Evolutionary conservation across 352 stramenopile genomes (phyloP), one percentile per base, ranked within the genome.

Genomic region (Globisporangium canariense): DNA sequence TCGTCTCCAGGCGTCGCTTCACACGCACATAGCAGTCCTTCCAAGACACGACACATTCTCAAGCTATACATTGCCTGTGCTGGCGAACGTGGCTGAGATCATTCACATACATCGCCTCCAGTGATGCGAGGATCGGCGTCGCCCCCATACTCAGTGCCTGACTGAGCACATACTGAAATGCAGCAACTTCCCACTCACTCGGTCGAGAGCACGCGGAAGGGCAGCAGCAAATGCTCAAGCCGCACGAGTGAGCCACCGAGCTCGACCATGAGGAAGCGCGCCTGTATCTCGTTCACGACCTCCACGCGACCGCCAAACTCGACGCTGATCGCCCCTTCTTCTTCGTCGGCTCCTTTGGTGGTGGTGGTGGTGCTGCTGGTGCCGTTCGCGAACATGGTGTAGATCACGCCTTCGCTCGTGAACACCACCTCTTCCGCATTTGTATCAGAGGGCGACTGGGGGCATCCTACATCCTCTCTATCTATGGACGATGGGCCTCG

Each of bases 241-340:
- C 60, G 60, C 18, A 66, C 30, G 2, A 60, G 46, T n/a, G 61
- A 47, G 22, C 61, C 22, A 0, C 61, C 52, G 14, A 66, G 18
- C 41, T 61, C 61, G 11, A 66, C 61, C 52, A 61, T 55, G 51
- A 66, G 53, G 53, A 50, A 66, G 40, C 49, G 51, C 16, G 30
- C 61, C 30, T 61, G 34, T 8, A 40, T n/a, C 13, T 67, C 62
- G 11, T 49, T 58, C 62, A 62, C 8, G 45, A 67, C 47, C 52
- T 61, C 55, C 6, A 67, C 30, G 16, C 47, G 22, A 8, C 62
- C 53, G 14, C 62, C 53, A 28, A 62, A 41, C 54, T 61, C 43
- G 43, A 58, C 46, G 22, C 51, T 36, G 43, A 62, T 28, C 18
- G 30, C 20, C 18, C 43, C 20, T 11, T 47, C 28, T 4, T 41